Conservation (phyloP, 345 rosid species). For the Citrus reticulata region DNA sequence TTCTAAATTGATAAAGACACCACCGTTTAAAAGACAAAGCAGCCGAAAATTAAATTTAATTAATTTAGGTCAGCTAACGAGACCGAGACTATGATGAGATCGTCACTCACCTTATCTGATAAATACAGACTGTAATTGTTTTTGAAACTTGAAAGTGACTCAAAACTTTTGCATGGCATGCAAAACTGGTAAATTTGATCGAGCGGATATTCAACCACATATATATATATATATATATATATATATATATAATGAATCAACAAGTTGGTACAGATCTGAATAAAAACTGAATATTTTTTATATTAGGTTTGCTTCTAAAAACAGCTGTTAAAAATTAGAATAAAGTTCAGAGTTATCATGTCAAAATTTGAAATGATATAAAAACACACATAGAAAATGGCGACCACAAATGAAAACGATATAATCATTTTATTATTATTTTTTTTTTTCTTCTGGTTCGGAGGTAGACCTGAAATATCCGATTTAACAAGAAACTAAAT, state of each 20-base stretch:
- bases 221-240: too few species aligned
- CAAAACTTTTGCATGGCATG: not conserved
- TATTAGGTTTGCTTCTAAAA: not conserved
- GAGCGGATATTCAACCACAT: not conserved
- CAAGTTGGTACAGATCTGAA: too few species aligned
- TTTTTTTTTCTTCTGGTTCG: not conserved
- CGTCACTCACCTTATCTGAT: not conserved
- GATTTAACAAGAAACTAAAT: not conserved
- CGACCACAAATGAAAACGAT: not conserved
- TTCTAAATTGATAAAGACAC: not conserved
- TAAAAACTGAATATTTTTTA: not conserved
- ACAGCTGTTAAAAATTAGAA: not conserved
- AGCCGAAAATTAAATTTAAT: not conserved
- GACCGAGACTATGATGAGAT: not conserved
- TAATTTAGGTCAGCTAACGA: not conserved
- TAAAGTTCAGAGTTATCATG: not conserved
- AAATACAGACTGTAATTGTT: not conserved
- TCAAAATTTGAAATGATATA: not conserved
- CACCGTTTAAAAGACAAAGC: slow-evolving; percentile 15
- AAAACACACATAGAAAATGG: not conserved
- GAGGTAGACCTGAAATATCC: not conserved
- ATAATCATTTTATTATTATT: too few species aligned
- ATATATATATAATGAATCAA: too few species aligned
- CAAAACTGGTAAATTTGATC: not conserved
- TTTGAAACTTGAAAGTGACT: not conserved